Base-by-base conservation (phyloP, 257 asterid genomes). In the Solanum boliviense region DNA sequence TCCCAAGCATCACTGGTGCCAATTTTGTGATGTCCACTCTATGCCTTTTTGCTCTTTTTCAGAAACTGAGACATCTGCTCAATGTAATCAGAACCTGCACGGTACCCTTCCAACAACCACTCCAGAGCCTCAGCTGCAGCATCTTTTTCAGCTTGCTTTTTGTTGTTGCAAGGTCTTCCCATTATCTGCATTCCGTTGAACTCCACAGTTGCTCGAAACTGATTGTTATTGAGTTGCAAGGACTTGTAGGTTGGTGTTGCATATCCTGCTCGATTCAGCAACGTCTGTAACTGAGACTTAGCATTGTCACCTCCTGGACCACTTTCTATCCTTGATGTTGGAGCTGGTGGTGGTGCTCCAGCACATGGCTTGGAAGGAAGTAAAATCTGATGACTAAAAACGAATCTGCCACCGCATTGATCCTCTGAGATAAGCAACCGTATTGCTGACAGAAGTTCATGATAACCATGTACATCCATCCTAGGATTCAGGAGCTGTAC, bases 271-370 rank as follows among this genome's bases (percentile, higher is more conserved):
- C 99, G 95, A 62, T 97, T 91, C 71, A 97, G 92, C 88, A 96
- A 73, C 9, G 95, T 97, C 91, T 97, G 99, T 34, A 97, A 92
- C 93, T 93, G 99, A 89, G 98, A 90, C 93, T 97, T 97, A 7
- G 99, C 85, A 91, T 97, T 97, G 88, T 97, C 98, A 52, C 99
- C 99, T 32, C 99, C 98, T 2, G 99, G 98, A 44, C 98, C 98
- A 82, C 95, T 93, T 86, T 92, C 98, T 31, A 91, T 85, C 74
- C 91, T 91, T 81, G 89, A 88, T 32, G 56, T 11, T 12, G 68
- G 34, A 85, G 87, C 89, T 16, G 94, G 93, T 29, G 91, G 82
- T 27, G 89, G 79, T 71, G 94, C 89, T 60, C 88, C 65, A 71
- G 79, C 41, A 31, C 88, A 74, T 87, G 92, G 94, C 88, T 74